A percentile compares a stretch with the other conserved stretches of the same genome.
Evolutionary conservation across 371 early-diverging fungal genomes (phyloP).

Genomic region (Mucor saturninus): DNA sequence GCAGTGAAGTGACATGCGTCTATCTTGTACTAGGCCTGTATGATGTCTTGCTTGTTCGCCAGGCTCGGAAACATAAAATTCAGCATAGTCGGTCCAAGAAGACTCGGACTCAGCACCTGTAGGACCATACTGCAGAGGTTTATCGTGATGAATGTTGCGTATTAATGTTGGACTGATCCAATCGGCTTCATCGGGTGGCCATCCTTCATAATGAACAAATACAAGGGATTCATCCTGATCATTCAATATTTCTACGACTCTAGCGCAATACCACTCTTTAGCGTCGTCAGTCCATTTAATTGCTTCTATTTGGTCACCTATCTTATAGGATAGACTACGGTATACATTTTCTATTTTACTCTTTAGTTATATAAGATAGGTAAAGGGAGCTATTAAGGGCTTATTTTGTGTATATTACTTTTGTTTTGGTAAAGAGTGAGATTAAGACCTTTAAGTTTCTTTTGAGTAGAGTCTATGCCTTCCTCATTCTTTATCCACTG

Average conservation of each 20-base stretch:
- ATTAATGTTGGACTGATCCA: conserved; percentile 57
- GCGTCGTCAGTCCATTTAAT: conserved; percentile 40
- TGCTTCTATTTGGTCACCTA: conserved; percentile 51
- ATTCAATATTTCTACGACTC: conserved; percentile 40
- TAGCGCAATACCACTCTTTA: conserved; percentile 49
- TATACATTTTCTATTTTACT: conserved; percentile 13
- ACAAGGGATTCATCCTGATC: conserved; percentile 30
- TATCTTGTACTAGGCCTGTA: conserved; percentile 66
- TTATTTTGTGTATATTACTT: not conserved
- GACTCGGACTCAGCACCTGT: conserved; percentile 53
- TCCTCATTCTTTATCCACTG: conserved; percentile 9
- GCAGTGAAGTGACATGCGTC: conserved; percentile 59
- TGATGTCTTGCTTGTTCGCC: conserved; percentile 53
- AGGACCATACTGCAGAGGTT: conserved; percentile 49
- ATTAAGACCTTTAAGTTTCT: conserved; percentile 25
- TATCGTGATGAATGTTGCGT: conserved; percentile 3
- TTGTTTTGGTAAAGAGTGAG: conserved; percentile 13
- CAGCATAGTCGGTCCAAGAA: conserved; percentile 61
- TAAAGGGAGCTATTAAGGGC: not conserved
- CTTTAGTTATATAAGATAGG: not conserved
- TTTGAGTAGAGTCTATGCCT: conserved; percentile 18
- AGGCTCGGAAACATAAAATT: conserved; percentile 56
- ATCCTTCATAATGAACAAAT: conserved; percentile 68
- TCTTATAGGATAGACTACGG: conserved; percentile 24
- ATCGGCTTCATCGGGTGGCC: conserved; percentile 65